Evolutionary conservation across 495 filamentous ascomycete genomes (phyloP), one percentile per base, ranked within the genome.

Genomic region (Hypoxylon fuscum): DNA sequence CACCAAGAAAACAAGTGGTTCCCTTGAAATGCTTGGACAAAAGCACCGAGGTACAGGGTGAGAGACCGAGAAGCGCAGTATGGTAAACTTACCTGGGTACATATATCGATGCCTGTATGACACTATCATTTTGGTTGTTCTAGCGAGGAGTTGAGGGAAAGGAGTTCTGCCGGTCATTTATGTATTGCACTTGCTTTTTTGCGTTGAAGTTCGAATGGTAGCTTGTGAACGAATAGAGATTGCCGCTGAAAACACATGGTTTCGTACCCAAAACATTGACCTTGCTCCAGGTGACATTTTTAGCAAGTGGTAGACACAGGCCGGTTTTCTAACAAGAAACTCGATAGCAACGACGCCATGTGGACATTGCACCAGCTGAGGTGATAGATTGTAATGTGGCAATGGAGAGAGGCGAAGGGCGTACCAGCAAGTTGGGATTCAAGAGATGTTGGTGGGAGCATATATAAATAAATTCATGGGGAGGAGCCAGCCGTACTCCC

Each of bases 131-230:
- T 59, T 42, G 34, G 10, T 47, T 47, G 29, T 14, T 41, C 5
- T 40, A 60, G 57, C 57, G 23, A 53, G 57, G 57, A 60, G 57
- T 60, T 60, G 7, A 29, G 47, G 47, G 14, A 32, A 47, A 22
- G 21, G 42, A 14, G 11, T 1, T 34, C 4, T 47, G 47, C 42
- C 17, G 47, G 20, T 45, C 53, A 46, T 14, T 27, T 29, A 3
- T 38, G 17, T 34, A 22, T n/a, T 18, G 21, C 18, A 17, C 29
- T 37, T 43, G 55, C 14, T 38, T 5, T 29, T 51, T 37, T 17
- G 31, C 8, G 15, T 29, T 8, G 27, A 49, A 17, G 17, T 35
- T 2, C 43, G 7, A 43, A 20, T 45, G 31, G 3, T 40, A 15
- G 17, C 37, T 40, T 18, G 17, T 18, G 37, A 18, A 20, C 18